These are phyloP conservation scores for Plasmodium billcollinsi DNA, from an alignment of 169 alveolate genomes.

Conservation along the genomic window DNA sequence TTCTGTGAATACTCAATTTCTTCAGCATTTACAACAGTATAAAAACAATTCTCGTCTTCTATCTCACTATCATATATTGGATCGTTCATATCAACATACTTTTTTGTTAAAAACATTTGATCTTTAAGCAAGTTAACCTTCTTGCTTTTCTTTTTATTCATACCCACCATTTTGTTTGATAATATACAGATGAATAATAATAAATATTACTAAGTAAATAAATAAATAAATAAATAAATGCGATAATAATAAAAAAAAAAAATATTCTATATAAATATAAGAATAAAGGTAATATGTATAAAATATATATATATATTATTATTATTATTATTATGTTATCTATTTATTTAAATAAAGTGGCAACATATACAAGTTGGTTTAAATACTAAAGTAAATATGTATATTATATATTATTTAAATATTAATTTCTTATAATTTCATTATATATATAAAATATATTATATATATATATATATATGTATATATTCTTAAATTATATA, in stretches of 20 bases:
- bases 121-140: conserved; percentile 65
- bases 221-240: not conserved
- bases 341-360: no score
- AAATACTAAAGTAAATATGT: no score
- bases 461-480: no score
- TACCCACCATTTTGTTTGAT: conserved; percentile 15
- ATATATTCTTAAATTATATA: no score
- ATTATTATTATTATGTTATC: no score
- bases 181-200: not conserved
- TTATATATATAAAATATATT: no score
- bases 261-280: conserved; percentile 3
- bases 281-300: no score
- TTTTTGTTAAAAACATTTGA: conserved; percentile 60
- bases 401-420: no score
- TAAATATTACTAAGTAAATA: not conserved
- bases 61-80: conserved; percentile 76
- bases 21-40: conserved; percentile 60
- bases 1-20: conserved; percentile 74
- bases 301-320: no score
- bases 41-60: conserved; percentile 75
- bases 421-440: no score
- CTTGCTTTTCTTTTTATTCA: conserved; percentile 45
- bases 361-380: no score
- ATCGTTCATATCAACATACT: conserved; percentile 75
- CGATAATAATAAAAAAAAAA: not conserved